Evolutionary conservation across 2,329 filamentous ascomycete genomes (phyloP), one percentile per base, ranked within the genome.

Genomic region (Apiospora pterosperma): DNA sequence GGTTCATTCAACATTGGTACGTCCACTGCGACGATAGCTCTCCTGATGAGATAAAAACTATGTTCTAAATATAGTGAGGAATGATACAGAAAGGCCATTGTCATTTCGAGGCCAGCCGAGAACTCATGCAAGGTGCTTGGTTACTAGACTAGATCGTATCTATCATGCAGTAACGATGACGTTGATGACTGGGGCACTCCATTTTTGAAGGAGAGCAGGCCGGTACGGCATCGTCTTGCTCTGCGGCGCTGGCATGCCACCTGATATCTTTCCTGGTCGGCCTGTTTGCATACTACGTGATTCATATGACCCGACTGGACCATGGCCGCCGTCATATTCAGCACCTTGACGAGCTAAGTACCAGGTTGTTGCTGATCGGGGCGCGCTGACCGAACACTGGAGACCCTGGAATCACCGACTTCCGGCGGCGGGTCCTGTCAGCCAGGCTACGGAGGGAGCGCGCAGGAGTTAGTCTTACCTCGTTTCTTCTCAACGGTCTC

Each of bases 381-480:
- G 76, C 77, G 76, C 77, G 6, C 73, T 80, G n/a, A 72, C 76
- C 21, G 74, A 77, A 77, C 36, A 88, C 88, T 0, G 87, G 86
- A n/a, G 2, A 85, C 89, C 31, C 76, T 90, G 7, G 73, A 80
- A 28, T 73, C 79, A 2, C 77, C 90, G 21, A 73, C 81, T 1
- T 66, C 65, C 69, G 75, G 66, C 68, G 81, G 69, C 69, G 81
- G 73, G 78, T 84, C 68, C n/a, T 73, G 78, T 77, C 2, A 69
- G 75, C 2, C 77, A 78, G 3, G 85, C 85, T n/a, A n/a, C 0
- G 77, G 90, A 14, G 81, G 85, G 62, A 79, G 88, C 11, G 87
- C 87, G 7, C 86, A 89, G 71, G 85, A n/a, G n/a, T n/a, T n/a
- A n/a, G n/a, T n/a, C 85, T 16, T 91, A 89, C 73, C 90, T 91